Percentiles rank a stretch among this genome's conserved stretches.
Evolutionary conservation across 805 yeast genomes (phyloP).

Genomic region (Saccharomycopsis fibuligera): DNA sequence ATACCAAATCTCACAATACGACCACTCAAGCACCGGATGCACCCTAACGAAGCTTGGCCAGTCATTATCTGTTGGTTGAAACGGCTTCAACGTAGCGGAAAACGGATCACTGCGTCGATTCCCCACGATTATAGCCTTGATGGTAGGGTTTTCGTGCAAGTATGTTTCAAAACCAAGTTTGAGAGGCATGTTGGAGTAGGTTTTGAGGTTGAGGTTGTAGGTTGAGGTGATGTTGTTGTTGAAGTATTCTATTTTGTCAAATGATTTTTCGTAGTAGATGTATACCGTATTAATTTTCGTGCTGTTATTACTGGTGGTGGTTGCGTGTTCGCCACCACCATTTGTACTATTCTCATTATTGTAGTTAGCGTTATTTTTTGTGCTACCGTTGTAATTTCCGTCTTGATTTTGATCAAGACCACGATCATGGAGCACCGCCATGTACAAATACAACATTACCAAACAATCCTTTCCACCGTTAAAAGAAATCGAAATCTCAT

Average conservation of each 20-base stretch:
- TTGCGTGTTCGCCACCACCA: too few species aligned
- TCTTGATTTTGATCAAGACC: constrained; percentile 12
- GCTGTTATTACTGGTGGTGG: constrained; percentile 25
- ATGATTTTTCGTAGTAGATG: constrained; percentile 68
- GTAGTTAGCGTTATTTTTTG: constrained; percentile 23
- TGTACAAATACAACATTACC: constrained; percentile 71
- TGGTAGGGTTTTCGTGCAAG: constrained; percentile 41
- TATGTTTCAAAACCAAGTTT: constrained; percentile 66
- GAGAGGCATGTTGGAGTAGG: constrained; percentile 38
- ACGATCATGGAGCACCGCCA: constrained; percentile 41
- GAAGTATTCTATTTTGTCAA: constrained; percentile 63
- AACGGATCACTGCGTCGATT: constrained; percentile 84
- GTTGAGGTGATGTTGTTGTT: constrained; percentile 45
- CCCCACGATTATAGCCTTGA: constrained; percentile 81
- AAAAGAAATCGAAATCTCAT: constrained; percentile 71
- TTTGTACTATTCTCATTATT: constrained; percentile 24
- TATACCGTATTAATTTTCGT: constrained; percentile 54
- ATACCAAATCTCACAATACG: constrained; percentile 77
- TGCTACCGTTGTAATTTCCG: constrained; percentile 22
- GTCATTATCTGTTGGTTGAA: constrained; percentile 76
- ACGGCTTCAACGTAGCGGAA: constrained; percentile 49
- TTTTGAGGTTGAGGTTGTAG: constrained; percentile 48
- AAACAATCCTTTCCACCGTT: constrained; percentile 98
- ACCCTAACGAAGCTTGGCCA: constrained; percentile 87
- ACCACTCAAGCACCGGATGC: constrained; percentile 90